Evolutionary conservation across 2,329 filamentous ascomycete genomes (phyloP), one percentile per base, ranked within the genome.

Genomic region (Ophiostoma triangulosporum): DNA sequence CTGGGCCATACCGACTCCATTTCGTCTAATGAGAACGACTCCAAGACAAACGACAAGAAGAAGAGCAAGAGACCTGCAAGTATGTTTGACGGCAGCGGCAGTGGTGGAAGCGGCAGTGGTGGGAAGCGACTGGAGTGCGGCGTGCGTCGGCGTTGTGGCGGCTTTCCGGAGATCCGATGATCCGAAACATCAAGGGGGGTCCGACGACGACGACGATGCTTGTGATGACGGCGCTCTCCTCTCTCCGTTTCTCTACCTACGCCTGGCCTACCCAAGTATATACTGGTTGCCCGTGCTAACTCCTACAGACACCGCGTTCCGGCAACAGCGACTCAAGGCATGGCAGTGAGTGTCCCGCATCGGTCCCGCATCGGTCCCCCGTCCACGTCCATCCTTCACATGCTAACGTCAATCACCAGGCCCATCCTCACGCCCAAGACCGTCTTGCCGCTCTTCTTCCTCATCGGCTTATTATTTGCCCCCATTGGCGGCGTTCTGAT

Each of bases 371-470:
- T 3, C 4, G 12, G 9, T 4, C 32, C 32, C 32, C 14, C 32
- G 3, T 6, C 20, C 9, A n/a, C n/a, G n/a, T n/a, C 8, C 9
- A 22, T 40, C 36, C 1, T n/a, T 43, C 38, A 43, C 38, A 22
- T 43, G 38, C 40, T 27, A 46, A 29, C 40, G n/a, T 22, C 6
- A 24, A 8, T 24, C 24, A 2, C 40, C 50, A 93, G 88, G 71
- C 91, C 91, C 35, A 96, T 97, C 64, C 75, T 96, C 51, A 97
- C 91, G 3, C 91, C 91, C 2, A 95, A 95, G 72, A 95, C 89
- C 46, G 88, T 94, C 33, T 74, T 94, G 32, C 89, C 89, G 57
- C 78, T 96, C 56, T 95, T 96, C 74, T 95, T 96, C 67, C 79
- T 79, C 50, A 83, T 96, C 62, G 90, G 88, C 56, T 77, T 95